Percentiles rank a stretch among this genome's conserved stretches.
Evolutionary conservation across 2,329 filamentous ascomycete genomes (phyloP).

Genomic region (Ophiosphaerella narmari): DNA sequence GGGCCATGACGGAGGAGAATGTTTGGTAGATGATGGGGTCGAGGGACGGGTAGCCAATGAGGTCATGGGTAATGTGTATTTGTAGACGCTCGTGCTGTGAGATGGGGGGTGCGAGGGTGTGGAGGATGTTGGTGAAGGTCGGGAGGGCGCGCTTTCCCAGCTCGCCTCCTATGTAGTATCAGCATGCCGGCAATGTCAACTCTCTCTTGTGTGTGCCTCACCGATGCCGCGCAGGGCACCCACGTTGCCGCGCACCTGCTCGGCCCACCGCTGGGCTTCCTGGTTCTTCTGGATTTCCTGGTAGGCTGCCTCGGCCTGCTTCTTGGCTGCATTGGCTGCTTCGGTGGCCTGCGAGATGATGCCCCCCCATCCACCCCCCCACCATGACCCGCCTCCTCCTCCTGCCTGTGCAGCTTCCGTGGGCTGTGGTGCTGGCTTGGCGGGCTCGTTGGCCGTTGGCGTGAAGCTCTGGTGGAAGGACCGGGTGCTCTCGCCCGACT

Average conservation of each 20-base stretch:
- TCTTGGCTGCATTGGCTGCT: slow-evolving; percentile 81
- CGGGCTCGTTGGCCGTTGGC: slow-evolving; percentile 57
- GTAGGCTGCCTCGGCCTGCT: slow-evolving; percentile 89
- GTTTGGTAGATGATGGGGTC: slow-evolving; percentile 90
- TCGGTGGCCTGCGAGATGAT: slow-evolving; percentile 79
- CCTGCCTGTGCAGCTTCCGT: slow-evolving; percentile 50
- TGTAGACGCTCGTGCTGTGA: slow-evolving; percentile 94
- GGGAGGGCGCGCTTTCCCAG: slow-evolving; percentile 73
- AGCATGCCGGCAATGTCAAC: slow-evolving; percentile 3
- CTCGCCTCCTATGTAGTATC: slow-evolving; percentile 71
- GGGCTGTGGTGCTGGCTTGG: slow-evolving; percentile 56
- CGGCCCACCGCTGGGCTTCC: slow-evolving; percentile 94
- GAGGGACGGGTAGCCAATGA: slow-evolving; percentile 90
- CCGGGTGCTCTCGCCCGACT: slow-evolving; percentile 77
- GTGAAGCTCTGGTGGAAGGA: slow-evolving; percentile 75
- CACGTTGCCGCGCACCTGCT: slow-evolving; percentile 90
- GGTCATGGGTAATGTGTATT: slow-evolving; percentile 96
- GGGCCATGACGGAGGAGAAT: slow-evolving; percentile 96
- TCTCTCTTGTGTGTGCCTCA: slow-evolving; percentile 45
- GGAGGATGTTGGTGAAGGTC: slow-evolving; percentile 91
- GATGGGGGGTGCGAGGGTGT: slow-evolving; percentile 94
- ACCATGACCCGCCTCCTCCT: slow-evolving; percentile 50
- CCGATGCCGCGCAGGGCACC: slow-evolving; percentile 76
- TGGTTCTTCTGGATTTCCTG: slow-evolving; percentile 96
- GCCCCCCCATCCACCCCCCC: slow-evolving; percentile 77